Evolutionary conservation across 306 rosid genomes (phyloP).

Genomic region (Potentilla sterilis): DNA sequence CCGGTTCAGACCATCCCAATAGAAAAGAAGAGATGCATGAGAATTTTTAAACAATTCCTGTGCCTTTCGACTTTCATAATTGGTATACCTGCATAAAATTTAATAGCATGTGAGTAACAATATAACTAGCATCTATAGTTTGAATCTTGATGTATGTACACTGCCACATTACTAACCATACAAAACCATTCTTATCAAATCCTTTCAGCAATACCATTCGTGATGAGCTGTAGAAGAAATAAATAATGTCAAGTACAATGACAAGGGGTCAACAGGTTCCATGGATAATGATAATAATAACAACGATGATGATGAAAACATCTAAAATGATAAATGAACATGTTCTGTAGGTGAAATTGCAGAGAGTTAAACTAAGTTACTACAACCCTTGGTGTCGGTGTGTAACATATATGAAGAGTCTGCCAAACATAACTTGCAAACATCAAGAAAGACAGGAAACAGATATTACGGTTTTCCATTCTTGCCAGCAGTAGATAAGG

Average conservation of each 20-base stretch:
- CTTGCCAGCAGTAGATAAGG: constrained; percentile 82
- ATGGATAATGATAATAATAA: not conserved
- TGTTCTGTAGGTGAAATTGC: not conserved
- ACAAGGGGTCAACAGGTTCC: constrained; percentile 14
- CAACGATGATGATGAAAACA: not conserved
- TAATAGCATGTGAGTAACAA: constrained; percentile 22
- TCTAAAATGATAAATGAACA: constrained; percentile 6
- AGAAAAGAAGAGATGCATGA: constrained; percentile 81
- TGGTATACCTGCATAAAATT: constrained; percentile 73
- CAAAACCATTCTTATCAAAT: constrained; percentile 81
- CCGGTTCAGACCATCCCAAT: constrained; percentile 83
- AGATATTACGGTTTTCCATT: constrained; percentile 71
- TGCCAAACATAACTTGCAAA: constrained; percentile 1
- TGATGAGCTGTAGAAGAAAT: constrained; percentile 66
- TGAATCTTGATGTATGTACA: constrained; percentile 9
- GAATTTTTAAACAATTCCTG: constrained; percentile 76
- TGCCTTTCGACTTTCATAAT: constrained; percentile 87
- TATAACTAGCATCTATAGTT: constrained; percentile 16
- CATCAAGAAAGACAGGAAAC: constrained; percentile 18
- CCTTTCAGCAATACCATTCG: constrained; percentile 92
- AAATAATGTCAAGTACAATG: constrained; percentile 30
- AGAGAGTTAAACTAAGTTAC: too few species aligned
- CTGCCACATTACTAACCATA: constrained; percentile 62
- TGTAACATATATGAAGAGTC: not conserved
- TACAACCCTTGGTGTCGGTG: not conserved